phyloP scores from a whole-genome alignment of 805 yeast genomes.

The Maudiozyma barnettii region DNA sequence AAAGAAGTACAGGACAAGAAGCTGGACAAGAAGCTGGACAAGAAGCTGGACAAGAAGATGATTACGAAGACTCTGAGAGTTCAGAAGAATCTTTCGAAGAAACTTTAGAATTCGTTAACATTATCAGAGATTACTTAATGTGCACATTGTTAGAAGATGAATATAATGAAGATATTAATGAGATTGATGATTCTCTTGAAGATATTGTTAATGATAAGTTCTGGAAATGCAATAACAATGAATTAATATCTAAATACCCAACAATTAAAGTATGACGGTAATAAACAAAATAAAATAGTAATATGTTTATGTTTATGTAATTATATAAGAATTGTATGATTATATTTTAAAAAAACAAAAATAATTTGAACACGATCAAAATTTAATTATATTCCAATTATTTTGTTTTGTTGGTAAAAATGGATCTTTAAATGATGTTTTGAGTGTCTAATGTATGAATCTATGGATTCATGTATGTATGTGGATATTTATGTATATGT shows the following conservation, averaged over 20 bases:
- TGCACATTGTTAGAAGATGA: slow-evolving; percentile 25
- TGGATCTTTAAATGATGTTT: too few species aligned
- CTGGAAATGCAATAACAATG: not conserved
- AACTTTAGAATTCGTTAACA: slow-evolving; percentile 13
- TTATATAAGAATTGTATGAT: not conserved
- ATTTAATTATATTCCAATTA: too few species aligned
- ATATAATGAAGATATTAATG: slow-evolving; percentile 8
- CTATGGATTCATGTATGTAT: too few species aligned
- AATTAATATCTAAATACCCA: not conserved
- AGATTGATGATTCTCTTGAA: not conserved
- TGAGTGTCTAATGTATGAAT: too few species aligned
- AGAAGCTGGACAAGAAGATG: slow-evolving; percentile 5
- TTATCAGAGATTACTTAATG: slow-evolving; percentile 23
- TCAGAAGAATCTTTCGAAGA: slow-evolving; percentile 10
- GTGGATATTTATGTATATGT: too few species aligned
- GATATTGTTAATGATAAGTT: not conserved
- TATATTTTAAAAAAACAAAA: too few species aligned
- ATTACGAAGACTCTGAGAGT: too few species aligned
- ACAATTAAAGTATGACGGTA: not conserved
- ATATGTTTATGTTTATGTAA: not conserved
- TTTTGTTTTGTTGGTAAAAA: too few species aligned
- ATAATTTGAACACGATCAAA: too few species aligned
- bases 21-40: slow-evolving; percentile 1
- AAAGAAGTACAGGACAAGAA: slow-evolving; percentile 12
- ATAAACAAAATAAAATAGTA: not conserved